Base-by-base conservation (phyloP, 139 green algal genomes). In the Tetradesmus lagerheimii region DNA sequence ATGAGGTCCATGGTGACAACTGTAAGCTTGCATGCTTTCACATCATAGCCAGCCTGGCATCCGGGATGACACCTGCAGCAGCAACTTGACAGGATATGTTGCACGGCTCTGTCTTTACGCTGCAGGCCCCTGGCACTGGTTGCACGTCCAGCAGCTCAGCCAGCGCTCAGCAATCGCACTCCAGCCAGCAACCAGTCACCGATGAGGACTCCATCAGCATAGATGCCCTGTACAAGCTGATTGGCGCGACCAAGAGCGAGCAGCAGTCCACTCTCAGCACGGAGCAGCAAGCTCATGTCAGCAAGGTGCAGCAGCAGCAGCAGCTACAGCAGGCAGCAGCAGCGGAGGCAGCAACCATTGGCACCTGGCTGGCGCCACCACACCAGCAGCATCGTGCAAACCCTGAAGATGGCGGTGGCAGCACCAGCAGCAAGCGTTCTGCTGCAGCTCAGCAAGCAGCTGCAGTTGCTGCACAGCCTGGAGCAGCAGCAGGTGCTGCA, bases 151-250 rank as follows among this genome's bases (percentile, higher is more conserved):
- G 80, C 80, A 43, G 62, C 16, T 34, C 47, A 75, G n/a, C 14
- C n/a, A 57, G 9, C 3, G 27, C 38, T 47, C 45, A 47, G 29
- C 67, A 78, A 37, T 12, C 79, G 71, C 47, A 16, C 47, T 38
- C 1, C 20, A 29, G 71, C n/a, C n/a, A 79, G 71, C 71, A 79
- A 29, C 71, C n/a, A 79, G 71, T 11, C 31, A 29, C 71, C 20
- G 31, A 11, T 37, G n/a, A 23, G 11, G 57, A n/a, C 25, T 27
- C 34, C 12, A 53, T 87, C 11, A 87, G 53, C 38, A 20, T 78
- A 4, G 82, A 78, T 53, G 53, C 53, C 6, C 34, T 87, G 34
- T 87, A 87, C 53, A 71, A 71, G 57, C 53, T 87, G 14, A 87
- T 87, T 16, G 82, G 82, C 1, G 29, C 29, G 43, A 74, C 8